Base-by-base conservation (phyloP, 2,329 filamentous ascomycete species). In the Sporothrix euskadiensis region DNA sequence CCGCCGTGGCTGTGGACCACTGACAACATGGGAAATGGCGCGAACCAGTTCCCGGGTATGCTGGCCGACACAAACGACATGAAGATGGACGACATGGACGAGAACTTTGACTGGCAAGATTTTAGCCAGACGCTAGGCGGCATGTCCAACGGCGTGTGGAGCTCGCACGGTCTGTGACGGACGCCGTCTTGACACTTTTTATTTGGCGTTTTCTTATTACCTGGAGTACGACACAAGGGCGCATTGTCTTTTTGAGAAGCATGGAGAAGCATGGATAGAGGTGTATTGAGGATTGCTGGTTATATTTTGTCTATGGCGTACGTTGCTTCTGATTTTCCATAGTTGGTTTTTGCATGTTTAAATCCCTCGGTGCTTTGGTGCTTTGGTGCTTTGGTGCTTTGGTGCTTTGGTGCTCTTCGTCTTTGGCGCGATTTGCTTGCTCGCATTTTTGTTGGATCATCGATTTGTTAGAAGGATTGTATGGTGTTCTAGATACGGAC, bases 1-100 rank as follows among this genome's bases (percentile, higher is more conserved):
- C 85, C 88, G 6, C 86, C 87, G 66, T 89, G 88, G 76, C 82
- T 88, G 76, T 89, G 88, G 63, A 85, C 85, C 1, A 82, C 81
- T 14, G 82, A 82, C 26, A 35, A 19, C 14, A 19, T 65, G 9
- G 49, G 39, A 35, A 69, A 41, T 9, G 63, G 39, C 9, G 0
- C 56, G 8, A 41, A 41, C 26, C 74, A 71, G 52, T 71, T 66
- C 54, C 78, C 74, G 74, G 75, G 63, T 71, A 74, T 71, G 61
- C 74, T 73, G 30, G 54, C 57, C 0, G 80, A 81, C 35, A 80
- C 80, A 16, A 66, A 77, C 14, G 81, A 82, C 72, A 77, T 81
- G 14, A 80, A 79, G 44, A 81, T 82, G 79, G 81, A 82, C 41
- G 81, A 79, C 19, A 81, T 82, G 79, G 81, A 82, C 47, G 81